Percentiles rank a stretch among this genome's conserved stretches.
Conservation (phyloP, 371 early-diverging fungal genomes). For the Mucor circinelloides region DNA sequence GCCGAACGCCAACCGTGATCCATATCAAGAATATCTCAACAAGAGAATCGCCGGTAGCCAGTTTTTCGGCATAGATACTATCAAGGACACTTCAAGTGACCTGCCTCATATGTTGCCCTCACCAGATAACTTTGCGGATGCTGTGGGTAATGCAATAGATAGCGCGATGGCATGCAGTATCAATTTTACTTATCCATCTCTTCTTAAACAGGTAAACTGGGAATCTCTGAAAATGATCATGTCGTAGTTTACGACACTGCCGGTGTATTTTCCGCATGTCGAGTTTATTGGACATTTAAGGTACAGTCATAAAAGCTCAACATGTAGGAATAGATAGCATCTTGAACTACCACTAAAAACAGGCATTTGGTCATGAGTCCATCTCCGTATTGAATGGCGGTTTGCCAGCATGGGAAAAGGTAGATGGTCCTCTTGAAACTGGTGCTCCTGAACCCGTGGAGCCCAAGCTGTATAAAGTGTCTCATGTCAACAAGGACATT, state of each 20-base stretch:
- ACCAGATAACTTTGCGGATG: constrained; percentile 58
- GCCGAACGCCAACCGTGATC: constrained; percentile 71
- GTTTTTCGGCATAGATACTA: constrained; percentile 78
- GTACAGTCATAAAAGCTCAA: constrained; percentile 30
- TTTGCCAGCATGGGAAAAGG: constrained; percentile 75
- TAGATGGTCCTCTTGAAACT: constrained; percentile 43
- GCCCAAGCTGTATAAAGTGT: constrained; percentile 40
- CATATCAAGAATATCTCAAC: constrained; percentile 66
- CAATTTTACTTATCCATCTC: neutral
- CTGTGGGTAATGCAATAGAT: constrained; percentile 50
- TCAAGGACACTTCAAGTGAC: constrained; percentile 63
- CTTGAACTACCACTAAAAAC: neutral
- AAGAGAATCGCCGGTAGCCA: constrained; percentile 61
- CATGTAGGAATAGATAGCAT: neutral
- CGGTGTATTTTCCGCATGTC: constrained; percentile 71
- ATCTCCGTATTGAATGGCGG: constrained; percentile 92
- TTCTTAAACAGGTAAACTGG: constrained; percentile 57
- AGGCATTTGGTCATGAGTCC: constrained; percentile 84
- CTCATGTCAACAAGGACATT: constrained; percentile 42
- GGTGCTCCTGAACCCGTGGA: constrained; percentile 15
- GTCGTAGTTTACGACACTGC: constrained; percentile 79
- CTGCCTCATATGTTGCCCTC: constrained; percentile 86
- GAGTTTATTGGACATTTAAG: constrained; percentile 86
- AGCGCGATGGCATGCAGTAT: neutral
- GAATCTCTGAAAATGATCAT: constrained; percentile 70